phyloP scores from a whole-genome alignment of 768 basidiomycete species.

The Mrakia blollopis region DNA sequence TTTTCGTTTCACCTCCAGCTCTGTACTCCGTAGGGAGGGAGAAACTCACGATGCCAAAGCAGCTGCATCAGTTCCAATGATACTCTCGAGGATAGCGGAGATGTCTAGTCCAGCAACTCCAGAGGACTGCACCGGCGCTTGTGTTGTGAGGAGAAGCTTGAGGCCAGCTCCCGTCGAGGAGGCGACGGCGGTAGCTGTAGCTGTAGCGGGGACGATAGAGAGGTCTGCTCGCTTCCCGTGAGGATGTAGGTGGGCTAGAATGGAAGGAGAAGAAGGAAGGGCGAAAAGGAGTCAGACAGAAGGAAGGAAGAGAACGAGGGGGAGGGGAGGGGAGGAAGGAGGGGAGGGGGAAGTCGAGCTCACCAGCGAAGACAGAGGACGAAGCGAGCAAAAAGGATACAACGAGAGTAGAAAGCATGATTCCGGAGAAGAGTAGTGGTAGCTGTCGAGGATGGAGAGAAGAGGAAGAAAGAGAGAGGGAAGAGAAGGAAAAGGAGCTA shows the following conservation, averaged over 20 bases:
- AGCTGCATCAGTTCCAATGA: not conserved
- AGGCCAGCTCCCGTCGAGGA: not conserved
- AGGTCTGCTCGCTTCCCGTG: not conserved
- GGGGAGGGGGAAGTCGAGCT: not conserved
- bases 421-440: not conserved
- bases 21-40: no score
- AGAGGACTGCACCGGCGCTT: not conserved
- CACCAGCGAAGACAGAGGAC: not conserved
- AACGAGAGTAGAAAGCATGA: not conserved
- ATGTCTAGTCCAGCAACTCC: not conserved
- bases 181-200: not conserved
- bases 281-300: not conserved
- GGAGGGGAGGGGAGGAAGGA: not conserved
- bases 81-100: not conserved
- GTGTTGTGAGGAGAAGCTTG: not conserved
- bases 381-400: not conserved
- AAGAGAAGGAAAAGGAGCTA: no score
- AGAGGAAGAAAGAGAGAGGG: not conserved
- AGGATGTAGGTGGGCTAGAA: not conserved
- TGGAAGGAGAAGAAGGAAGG: not conserved
- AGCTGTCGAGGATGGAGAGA: no score
- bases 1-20: not conserved
- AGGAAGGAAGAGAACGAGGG: not conserved
- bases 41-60: not conserved
- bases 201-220: not conserved